A percentile compares a stretch with the other conserved stretches of the same genome.
Conservation (phyloP, 2,329 filamentous ascomycete genomes). For the Sclerotinia minor region DNA sequence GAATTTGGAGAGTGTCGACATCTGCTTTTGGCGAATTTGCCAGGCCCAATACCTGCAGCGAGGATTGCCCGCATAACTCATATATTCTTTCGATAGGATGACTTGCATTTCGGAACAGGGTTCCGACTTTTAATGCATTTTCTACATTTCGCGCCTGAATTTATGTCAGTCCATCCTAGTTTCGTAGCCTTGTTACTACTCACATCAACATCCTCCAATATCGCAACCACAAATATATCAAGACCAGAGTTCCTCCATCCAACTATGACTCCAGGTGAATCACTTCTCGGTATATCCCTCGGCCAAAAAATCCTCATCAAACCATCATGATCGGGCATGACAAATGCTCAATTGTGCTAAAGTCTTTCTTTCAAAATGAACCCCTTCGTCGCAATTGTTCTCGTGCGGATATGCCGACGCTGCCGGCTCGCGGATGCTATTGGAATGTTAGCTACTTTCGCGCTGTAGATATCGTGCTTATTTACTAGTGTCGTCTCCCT, state of each 20-base stretch:
- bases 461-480: conserved; percentile 39
- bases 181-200: conserved; percentile 40
- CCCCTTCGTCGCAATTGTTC: conserved; percentile 93
- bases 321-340: conserved; percentile 76
- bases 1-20: conserved; percentile 70
- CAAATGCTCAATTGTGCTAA: conserved; percentile 39
- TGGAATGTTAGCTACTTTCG: conserved; percentile 34
- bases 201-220: conserved; percentile 89
- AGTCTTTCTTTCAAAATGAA: conserved; percentile 69
- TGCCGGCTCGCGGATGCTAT: conserved; percentile 78
- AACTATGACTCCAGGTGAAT: conserved; percentile 79
- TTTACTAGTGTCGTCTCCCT: conserved; percentile 77
- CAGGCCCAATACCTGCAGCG: conserved; percentile 82
- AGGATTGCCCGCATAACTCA: conserved; percentile 77
- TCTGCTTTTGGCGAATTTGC: conserved; percentile 63
- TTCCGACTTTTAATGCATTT: conserved; percentile 79
- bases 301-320: conserved; percentile 99
- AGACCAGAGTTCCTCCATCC: conserved; percentile 93
- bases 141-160: conserved; percentile 67
- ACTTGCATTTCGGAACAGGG: conserved; percentile 77
- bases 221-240: conserved; percentile 85
- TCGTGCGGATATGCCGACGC: conserved; percentile 84
- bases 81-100: conserved; percentile 80
- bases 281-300: conserved; percentile 72
- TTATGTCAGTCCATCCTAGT: conserved; percentile 34